These are phyloP conservation scores for Haberlea rhodopensis DNA, from an alignment of 257 asterid genomes.

Conservation along the genomic window DNA sequence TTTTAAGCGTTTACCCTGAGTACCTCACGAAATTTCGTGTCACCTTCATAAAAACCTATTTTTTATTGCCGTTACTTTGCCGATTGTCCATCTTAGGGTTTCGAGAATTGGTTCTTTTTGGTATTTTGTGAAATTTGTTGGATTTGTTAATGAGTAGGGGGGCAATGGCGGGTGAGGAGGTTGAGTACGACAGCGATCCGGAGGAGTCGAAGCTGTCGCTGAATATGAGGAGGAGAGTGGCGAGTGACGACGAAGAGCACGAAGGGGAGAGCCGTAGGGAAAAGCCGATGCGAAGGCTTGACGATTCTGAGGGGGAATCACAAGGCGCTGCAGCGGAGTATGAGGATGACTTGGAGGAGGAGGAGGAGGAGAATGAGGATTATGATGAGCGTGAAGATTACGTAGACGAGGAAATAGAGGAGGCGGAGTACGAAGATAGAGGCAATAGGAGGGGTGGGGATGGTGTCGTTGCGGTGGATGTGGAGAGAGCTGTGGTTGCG, in stretches of 20 bases:
- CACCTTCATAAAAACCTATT: constrained; percentile 20
- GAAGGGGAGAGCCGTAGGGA: constrained; percentile 40
- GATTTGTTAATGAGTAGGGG: constrained; percentile 1
- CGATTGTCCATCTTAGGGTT: constrained; percentile 7
- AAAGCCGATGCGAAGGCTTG: constrained; percentile 45
- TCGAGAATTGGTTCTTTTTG: constrained; percentile 13
- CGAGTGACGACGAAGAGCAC: constrained; percentile 89
- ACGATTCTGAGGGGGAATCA: constrained; percentile 68
- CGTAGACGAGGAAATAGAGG: constrained; percentile 46
- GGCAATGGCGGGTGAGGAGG: constrained; percentile 21
- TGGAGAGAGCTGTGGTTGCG: constrained; percentile 35
- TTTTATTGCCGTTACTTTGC: not conserved
- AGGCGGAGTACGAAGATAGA: constrained; percentile 35
- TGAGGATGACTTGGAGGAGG: constrained; percentile 50
- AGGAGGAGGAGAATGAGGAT: too few species aligned
- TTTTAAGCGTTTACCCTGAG: not conserved
- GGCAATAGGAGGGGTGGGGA: constrained; percentile 32
- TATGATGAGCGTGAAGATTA: constrained; percentile 53
- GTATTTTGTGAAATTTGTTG: constrained; percentile 10
- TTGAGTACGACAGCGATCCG: too few species aligned
- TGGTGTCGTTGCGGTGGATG: constrained; percentile 32
- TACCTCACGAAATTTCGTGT: constrained; percentile 14
- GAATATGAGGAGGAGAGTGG: constrained; percentile 88
- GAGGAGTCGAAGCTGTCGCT: constrained; percentile 64
- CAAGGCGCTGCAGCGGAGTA: constrained; percentile 71